Conservation (phyloP, 163 green algal species). For the Volvox carteri region DNA sequence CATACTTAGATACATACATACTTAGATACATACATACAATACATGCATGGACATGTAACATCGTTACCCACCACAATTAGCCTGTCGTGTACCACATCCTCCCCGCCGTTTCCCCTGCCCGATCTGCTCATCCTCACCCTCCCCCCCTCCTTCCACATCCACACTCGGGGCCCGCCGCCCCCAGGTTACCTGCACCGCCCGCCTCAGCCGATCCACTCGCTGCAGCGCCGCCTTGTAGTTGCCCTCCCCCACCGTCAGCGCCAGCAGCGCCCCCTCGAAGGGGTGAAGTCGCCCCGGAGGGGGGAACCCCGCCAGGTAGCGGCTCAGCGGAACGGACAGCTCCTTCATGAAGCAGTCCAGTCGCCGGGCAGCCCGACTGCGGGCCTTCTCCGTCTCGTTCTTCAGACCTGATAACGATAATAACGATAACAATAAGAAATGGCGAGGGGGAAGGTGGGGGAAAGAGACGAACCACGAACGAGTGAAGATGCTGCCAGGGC, state of each 20-base stretch:
- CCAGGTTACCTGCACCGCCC: conserved; percentile 81
- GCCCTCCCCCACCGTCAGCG: conserved; percentile 89
- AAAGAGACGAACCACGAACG: neutral
- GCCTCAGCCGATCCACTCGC: conserved; percentile 82
- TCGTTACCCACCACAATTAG: too few species aligned
- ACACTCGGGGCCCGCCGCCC: too few species aligned
- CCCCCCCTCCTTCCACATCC: too few species aligned
- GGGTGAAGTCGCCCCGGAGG: conserved; percentile 81
- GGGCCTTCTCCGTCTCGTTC: conserved; percentile 80
- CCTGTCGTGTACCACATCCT: too few species aligned
- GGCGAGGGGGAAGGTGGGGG: neutral
- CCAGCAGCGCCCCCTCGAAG: conserved; percentile 94
- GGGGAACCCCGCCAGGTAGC: conserved; percentile 82
- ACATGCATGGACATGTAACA: too few species aligned
- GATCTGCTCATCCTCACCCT: too few species aligned
- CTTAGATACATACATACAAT: too few species aligned
- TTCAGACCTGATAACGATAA: conserved; percentile 63
- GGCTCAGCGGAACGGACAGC: conserved; percentile 81
- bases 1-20: too few species aligned
- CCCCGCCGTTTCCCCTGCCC: too few species aligned
- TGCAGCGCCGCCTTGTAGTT: conserved; percentile 73
- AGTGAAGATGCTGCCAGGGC: too few species aligned
- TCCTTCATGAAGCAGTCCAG: conserved; percentile 91
- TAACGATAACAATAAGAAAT: neutral
- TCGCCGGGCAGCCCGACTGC: conserved; percentile 81